These are phyloP conservation scores for Hypoxylon sp. DNA, from an alignment of 2,329 filamentous ascomycete species.

Conservation along the genomic window DNA sequence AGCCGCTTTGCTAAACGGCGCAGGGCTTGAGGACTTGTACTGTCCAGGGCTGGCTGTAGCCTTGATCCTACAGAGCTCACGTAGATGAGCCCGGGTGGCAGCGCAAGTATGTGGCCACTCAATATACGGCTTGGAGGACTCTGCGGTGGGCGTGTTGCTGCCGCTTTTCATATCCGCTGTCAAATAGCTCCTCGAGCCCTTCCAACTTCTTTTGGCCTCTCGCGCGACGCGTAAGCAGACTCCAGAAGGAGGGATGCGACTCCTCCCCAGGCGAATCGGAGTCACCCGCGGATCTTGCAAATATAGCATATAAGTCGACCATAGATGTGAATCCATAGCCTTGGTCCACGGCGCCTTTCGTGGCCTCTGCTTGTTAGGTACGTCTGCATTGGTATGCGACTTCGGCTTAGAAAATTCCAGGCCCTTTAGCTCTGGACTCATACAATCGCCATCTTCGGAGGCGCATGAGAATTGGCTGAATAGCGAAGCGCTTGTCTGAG, in stretches of 20 bases:
- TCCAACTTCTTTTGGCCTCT: slow-evolving; percentile 77
- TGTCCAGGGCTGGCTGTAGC: slow-evolving; percentile 61
- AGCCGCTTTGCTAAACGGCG: slow-evolving; percentile 68
- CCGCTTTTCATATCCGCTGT: slow-evolving; percentile 61
- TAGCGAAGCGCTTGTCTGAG: slow-evolving; percentile 70
- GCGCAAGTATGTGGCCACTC: slow-evolving; percentile 76
- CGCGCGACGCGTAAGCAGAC: slow-evolving; percentile 76
- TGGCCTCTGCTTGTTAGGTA: slow-evolving; percentile 50
- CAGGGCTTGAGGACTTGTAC: slow-evolving; percentile 68
- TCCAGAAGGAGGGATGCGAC: slow-evolving; percentile 74
- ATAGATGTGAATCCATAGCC: slow-evolving; percentile 75
- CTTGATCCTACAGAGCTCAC: slow-evolving; percentile 73
- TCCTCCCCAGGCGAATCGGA: slow-evolving; percentile 74
- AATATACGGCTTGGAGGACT: slow-evolving; percentile 64
- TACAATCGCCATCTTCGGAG: slow-evolving; percentile 70
- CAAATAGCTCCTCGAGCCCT: slow-evolving; percentile 66
- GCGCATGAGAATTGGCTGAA: slow-evolving; percentile 70
- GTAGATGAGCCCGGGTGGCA: slow-evolving; percentile 73
- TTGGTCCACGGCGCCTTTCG: slow-evolving; percentile 74
- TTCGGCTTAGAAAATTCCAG: slow-evolving; percentile 52
- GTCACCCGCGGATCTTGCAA: slow-evolving; percentile 77
- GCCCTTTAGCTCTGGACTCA: slow-evolving; percentile 64
- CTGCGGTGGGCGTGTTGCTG: slow-evolving; percentile 69
- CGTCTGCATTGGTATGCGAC: slow-evolving; percentile 19
- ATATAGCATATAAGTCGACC: slow-evolving; percentile 75